Percentiles rank a stretch among this genome's conserved stretches.
Evolutionary conservation across 768 basidiomycete species (phyloP).

Genomic region (Cyathus striatus): DNA sequence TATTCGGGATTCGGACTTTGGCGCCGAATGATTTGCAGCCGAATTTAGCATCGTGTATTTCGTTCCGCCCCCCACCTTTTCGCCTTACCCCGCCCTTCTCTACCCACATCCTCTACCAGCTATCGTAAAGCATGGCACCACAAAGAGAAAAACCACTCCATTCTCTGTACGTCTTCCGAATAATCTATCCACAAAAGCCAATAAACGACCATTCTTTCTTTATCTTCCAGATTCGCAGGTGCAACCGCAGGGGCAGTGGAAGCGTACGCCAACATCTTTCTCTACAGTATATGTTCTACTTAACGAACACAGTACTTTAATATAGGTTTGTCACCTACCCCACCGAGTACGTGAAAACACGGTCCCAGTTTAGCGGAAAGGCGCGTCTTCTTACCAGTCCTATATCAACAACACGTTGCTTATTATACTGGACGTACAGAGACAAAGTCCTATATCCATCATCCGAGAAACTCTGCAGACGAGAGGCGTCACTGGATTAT

Average conservation of each 20-base stretch:
- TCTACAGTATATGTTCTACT: conserved; percentile 16
- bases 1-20: not conserved
- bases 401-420: not conserved
- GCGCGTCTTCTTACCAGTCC: conserved; percentile 26
- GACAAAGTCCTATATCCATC: conserved; percentile 69
- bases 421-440: conserved; percentile 26
- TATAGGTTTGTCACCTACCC: conserved; percentile 83
- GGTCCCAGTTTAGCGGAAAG: conserved; percentile 86
- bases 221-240: conserved; percentile 62
- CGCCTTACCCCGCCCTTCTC: not conserved
- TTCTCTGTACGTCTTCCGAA: conserved; percentile 49
- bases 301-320: conserved; percentile 32
- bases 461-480: conserved; percentile 66
- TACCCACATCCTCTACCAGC: not conserved
- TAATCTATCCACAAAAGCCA: not conserved
- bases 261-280: conserved; percentile 42
- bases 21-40: not conserved
- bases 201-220: not conserved
- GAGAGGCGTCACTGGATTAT: conserved; percentile 82
- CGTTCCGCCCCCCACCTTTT: not conserved
- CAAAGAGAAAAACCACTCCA: conserved; percentile 81
- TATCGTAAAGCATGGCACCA: conserved; percentile 30
- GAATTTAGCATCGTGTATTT: too few relatives aligned
- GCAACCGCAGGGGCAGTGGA: conserved; percentile 90
- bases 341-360: conserved; percentile 90